Conservation (phyloP, 2,329 filamentous ascomycete species). For the Plectosphaerella cucumerina region DNA sequence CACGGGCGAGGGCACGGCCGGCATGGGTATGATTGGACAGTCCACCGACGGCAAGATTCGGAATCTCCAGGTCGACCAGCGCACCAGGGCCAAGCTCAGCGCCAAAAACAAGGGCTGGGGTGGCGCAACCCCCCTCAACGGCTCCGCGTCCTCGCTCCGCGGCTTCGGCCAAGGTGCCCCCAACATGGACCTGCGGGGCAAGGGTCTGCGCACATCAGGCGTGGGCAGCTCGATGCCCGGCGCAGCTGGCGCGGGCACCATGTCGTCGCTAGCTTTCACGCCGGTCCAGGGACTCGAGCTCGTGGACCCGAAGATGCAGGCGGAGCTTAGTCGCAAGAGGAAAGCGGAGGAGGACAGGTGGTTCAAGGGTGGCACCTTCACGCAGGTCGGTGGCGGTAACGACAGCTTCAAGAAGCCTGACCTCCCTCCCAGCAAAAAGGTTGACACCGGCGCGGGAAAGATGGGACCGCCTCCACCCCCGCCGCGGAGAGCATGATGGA, state of each 20-base stretch:
- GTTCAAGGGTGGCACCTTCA: slow-evolving; percentile 98
- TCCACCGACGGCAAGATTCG: slow-evolving; percentile 85
- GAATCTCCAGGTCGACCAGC: slow-evolving; percentile 83
- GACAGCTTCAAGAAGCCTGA: slow-evolving; percentile 80
- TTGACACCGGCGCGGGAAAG: slow-evolving; percentile 59
- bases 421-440: slow-evolving; percentile 69
- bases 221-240: slow-evolving; percentile 66
- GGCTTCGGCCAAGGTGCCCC: slow-evolving; percentile 65
- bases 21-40: slow-evolving; percentile 93
- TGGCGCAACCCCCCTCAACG: slow-evolving; percentile 58
- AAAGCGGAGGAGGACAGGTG: slow-evolving; percentile 93
- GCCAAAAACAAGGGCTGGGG: slow-evolving; percentile 98
- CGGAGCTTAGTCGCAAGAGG: slow-evolving; percentile 82
- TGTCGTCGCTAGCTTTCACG: slow-evolving; percentile 87
- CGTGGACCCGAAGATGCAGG: slow-evolving; percentile 86
- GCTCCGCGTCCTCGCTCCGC: slow-evolving; percentile 75
- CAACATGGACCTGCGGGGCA: slow-evolving; percentile 68
- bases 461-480: slow-evolving; percentile 30
- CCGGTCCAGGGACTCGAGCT: slow-evolving; percentile 92
- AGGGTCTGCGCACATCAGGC: slow-evolving; percentile 75
- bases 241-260: slow-evolving; percentile 62
- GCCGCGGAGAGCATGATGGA: neutral
- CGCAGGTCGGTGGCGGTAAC: slow-evolving; percentile 63
- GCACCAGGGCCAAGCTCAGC: slow-evolving; percentile 87
- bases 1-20: slow-evolving; percentile 76